A percentile compares a stretch with the other conserved stretches of the same genome.
phyloP scores from a whole-genome alignment of 495 filamentous ascomycete genomes.

The Emericellopsis terricola region DNA sequence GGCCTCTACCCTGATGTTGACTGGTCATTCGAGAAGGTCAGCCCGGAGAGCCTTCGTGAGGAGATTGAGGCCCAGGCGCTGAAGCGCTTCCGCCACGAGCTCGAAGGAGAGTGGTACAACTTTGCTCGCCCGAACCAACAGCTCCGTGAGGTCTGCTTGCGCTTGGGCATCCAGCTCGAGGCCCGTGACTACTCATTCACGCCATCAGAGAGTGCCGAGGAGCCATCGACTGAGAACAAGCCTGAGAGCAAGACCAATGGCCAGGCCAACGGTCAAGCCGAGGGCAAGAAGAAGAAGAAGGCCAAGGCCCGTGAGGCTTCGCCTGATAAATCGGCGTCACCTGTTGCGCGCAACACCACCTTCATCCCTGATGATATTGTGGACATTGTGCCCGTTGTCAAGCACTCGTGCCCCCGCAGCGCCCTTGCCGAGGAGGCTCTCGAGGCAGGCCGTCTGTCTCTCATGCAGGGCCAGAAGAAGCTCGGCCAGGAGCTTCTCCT shows the following conservation, averaged over 20 bases:
- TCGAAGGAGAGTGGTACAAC: slow-evolving; percentile 46
- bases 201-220: slow-evolving; percentile 17
- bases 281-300: slow-evolving; percentile 48
- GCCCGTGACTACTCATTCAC: slow-evolving; percentile 64
- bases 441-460: slow-evolving; percentile 85
- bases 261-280: slow-evolving; percentile 16
- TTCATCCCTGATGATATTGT: slow-evolving; percentile 75
- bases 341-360: slow-evolving; percentile 33
- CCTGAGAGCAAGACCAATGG: slow-evolving; percentile 7
- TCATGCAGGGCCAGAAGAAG: slow-evolving; percentile 88
- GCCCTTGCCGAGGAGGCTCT: slow-evolving; percentile 86
- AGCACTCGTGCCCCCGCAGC: slow-evolving; percentile 80
- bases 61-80: slow-evolving; percentile 56
- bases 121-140: slow-evolving; percentile 60
- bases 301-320: slow-evolving; percentile 40
- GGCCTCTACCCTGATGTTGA: slow-evolving; percentile 69
- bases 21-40: slow-evolving; percentile 59
- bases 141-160: slow-evolving; percentile 75
- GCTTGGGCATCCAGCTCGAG: slow-evolving; percentile 78
- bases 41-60: slow-evolving; percentile 46
- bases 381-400: slow-evolving; percentile 83
- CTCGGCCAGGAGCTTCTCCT: slow-evolving; percentile 89
- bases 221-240: slow-evolving; percentile 10
- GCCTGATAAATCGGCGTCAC: slow-evolving; percentile 12
- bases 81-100: slow-evolving; percentile 56